Percentiles rank a stretch among this genome's conserved stretches.
phyloP scores from a whole-genome alignment of 2,329 filamentous ascomycete genomes.

The Fusarium humuli region DNA sequence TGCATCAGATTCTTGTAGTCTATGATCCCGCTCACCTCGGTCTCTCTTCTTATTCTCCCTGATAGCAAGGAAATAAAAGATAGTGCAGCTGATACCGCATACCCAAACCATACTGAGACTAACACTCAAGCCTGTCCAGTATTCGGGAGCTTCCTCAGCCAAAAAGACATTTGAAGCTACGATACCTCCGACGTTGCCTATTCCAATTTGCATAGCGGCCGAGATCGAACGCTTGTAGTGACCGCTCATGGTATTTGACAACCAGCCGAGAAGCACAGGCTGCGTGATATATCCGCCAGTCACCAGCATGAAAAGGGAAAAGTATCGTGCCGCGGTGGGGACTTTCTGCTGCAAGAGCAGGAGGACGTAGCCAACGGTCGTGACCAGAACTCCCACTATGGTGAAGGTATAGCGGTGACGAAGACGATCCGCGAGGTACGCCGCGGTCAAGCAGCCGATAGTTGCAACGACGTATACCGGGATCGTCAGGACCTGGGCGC shows the following conservation, averaged over 20 bases:
- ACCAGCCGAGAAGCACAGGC: slow-evolving; percentile 74
- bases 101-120: slow-evolving; percentile 23
- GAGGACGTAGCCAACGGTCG: slow-evolving; percentile 13
- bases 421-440: slow-evolving; percentile 39
- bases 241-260: slow-evolving; percentile 71
- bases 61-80: slow-evolving; percentile 5
- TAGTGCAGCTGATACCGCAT: background rate
- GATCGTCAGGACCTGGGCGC: slow-evolving; percentile 74
- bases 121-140: slow-evolving; percentile 14
- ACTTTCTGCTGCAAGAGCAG: slow-evolving; percentile 12
- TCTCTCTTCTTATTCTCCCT: slow-evolving; percentile 28
- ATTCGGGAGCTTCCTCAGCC: slow-evolving; percentile 2
- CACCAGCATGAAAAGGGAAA: slow-evolving; percentile 15
- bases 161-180: slow-evolving; percentile 25
- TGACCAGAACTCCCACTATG: slow-evolving; percentile 1
- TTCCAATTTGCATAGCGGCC: background rate
- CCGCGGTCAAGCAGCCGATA: slow-evolving; percentile 64
- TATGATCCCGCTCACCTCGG: slow-evolving; percentile 12
- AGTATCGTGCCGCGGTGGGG: slow-evolving; percentile 23
- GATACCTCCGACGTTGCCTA: slow-evolving; percentile 63
- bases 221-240: slow-evolving; percentile 13
- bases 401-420: slow-evolving; percentile 23
- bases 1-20: background rate
- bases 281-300: slow-evolving; percentile 16
- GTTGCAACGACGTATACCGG: slow-evolving; percentile 71